Evolutionary conservation across 169 alveolate species (phyloP).

Genomic region (Plasmodium fragile): DNA sequence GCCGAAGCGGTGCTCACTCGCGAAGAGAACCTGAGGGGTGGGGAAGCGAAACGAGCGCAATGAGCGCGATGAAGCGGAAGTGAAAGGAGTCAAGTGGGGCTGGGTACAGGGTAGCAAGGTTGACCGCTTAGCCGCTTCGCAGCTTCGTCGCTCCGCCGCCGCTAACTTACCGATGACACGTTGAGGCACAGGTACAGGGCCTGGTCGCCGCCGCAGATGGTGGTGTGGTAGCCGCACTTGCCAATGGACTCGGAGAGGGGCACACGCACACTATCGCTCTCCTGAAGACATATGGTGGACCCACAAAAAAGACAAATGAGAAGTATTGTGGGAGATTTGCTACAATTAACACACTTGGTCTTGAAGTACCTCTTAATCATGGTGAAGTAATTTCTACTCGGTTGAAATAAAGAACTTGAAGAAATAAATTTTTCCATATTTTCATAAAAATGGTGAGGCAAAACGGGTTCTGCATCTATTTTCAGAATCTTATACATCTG

Average conservation of each 20-base stretch:
- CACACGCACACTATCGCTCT: conserved; percentile 6
- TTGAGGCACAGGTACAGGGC: conserved; percentile 42
- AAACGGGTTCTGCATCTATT: conserved; percentile 61
- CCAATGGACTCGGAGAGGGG: conserved; percentile 56
- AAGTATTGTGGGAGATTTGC: conserved; percentile 29
- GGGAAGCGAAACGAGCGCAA: not conserved
- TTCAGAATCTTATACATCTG: conserved; percentile 36
- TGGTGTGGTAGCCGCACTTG: conserved; percentile 59
- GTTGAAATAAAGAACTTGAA: conserved; percentile 43
- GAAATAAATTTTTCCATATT: conserved; percentile 25
- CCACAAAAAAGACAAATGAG: conserved; percentile 61
- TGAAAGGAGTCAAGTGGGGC: not conserved
- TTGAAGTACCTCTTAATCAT: conserved; percentile 52
- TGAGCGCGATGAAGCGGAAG: not conserved
- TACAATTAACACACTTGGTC: conserved; percentile 50
- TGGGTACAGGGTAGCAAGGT: not conserved
- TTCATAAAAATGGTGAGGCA: conserved; percentile 59
- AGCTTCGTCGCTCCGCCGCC: not conserved
- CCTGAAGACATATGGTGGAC: conserved; percentile 53
- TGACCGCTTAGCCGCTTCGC: not conserved
- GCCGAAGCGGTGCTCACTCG: conserved; percentile 50
- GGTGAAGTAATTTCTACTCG: conserved; percentile 57
- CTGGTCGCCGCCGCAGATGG: conserved; percentile 70
- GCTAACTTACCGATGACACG: conserved; percentile 56
- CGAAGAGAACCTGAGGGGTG: conserved; percentile 21